Conservation (phyloP, 1,284 basidiomycete genomes). For the Macrocybe sp. region DNA sequence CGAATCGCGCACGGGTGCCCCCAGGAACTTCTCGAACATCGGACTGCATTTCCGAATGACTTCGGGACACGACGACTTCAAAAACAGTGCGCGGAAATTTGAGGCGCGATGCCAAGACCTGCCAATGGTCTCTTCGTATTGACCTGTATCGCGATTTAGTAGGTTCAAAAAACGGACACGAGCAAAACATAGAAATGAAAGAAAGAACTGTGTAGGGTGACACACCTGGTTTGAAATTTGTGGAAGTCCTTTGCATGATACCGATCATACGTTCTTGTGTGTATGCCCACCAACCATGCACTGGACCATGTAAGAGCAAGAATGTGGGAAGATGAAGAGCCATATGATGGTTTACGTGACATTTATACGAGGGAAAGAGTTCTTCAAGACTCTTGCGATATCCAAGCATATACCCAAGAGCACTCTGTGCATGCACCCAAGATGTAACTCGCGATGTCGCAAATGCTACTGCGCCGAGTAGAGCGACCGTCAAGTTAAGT, state of each 20-base stretch:
- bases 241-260: slow-evolving; percentile 13
- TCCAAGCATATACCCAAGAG: slow-evolving; percentile 4
- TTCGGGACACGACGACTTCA: slow-evolving; percentile 3
- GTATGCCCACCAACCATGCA: slow-evolving; percentile 18
- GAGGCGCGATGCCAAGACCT: slow-evolving; percentile 7
- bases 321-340: slow-evolving; percentile 18
- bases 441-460: not conserved
- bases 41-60: slow-evolving; percentile 1
- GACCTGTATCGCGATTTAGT: slow-evolving; percentile 4
- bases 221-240: slow-evolving; percentile 16
- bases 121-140: slow-evolving; percentile 13
- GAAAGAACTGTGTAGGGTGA: too few species aligned
- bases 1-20: slow-evolving; percentile 2
- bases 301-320: slow-evolving; percentile 15
- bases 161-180: too few species aligned
- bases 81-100: slow-evolving; percentile 9
- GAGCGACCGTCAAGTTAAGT: not conserved
- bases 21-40: slow-evolving; percentile 6
- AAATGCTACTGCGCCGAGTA: not conserved
- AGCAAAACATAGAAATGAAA: too few species aligned
- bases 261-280: slow-evolving; percentile 19
- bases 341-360: slow-evolving; percentile 16
- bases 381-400: slow-evolving; percentile 6
- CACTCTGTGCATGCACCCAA: not conserved
- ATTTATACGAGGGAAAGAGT: slow-evolving; percentile 9